A percentile compares a stretch with the other conserved stretches of the same genome.
phyloP scores from a whole-genome alignment of 2,329 filamentous ascomycete species.

The Ophiocordyceps camponoti-saundersi region DNA sequence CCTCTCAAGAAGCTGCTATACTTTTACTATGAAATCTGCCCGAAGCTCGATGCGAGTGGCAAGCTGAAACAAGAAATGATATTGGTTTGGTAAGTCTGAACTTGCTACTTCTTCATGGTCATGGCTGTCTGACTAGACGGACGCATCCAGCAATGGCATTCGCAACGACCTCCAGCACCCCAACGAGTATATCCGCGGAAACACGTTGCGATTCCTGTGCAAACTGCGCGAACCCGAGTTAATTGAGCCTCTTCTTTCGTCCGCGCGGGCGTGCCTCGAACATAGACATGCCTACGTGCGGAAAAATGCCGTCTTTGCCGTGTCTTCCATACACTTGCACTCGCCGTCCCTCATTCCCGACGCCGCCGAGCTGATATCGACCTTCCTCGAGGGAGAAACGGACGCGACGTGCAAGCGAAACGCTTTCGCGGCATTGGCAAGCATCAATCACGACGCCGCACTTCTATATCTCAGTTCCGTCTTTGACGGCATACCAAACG shows the following conservation, averaged over 20 bases:
- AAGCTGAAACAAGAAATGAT: slow-evolving; percentile 99
- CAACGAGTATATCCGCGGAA: slow-evolving; percentile 96
- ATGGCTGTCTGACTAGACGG: neutral
- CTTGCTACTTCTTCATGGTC: neutral
- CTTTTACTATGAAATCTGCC: slow-evolving; percentile 98
- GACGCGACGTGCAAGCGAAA: slow-evolving; percentile 97
- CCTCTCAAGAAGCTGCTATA: slow-evolving; percentile 94
- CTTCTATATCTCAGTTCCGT: slow-evolving; percentile 74
- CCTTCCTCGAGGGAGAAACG: slow-evolving; percentile 78
- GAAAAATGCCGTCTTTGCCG: slow-evolving; percentile 93
- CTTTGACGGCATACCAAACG: slow-evolving; percentile 86
- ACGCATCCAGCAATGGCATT: slow-evolving; percentile 69
- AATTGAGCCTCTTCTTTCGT: slow-evolving; percentile 87
- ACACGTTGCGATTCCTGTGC: slow-evolving; percentile 93
- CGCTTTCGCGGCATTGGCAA: slow-evolving; percentile 79
- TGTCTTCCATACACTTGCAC: slow-evolving; percentile 83
- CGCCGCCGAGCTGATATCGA: slow-evolving; percentile 77
- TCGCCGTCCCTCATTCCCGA: slow-evolving; percentile 87
- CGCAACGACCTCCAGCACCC: slow-evolving; percentile 93
- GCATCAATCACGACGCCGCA: slow-evolving; percentile 86
- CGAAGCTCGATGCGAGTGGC: slow-evolving; percentile 78
- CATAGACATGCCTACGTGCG: slow-evolving; percentile 95
- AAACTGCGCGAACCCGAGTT: slow-evolving; percentile 92
- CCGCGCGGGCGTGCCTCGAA: slow-evolving; percentile 80
- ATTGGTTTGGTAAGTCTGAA: slow-evolving; percentile 62